A percentile compares a stretch with the other conserved stretches of the same genome.
These are phyloP conservation scores for Durio zibethinus DNA, from an alignment of 345 rosid genomes.

Conservation along the genomic window DNA sequence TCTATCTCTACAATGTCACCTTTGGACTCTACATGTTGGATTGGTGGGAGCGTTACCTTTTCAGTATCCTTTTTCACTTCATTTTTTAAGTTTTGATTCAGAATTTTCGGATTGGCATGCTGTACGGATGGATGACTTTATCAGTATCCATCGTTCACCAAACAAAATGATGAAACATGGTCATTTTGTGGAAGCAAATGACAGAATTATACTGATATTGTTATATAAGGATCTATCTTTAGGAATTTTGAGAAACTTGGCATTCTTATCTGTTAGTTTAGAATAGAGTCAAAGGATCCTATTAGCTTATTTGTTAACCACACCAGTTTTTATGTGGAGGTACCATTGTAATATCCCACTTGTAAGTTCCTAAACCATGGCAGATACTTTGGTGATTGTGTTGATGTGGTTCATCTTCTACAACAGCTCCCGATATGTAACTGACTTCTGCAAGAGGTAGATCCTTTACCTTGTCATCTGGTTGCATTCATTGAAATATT, in stretches of 20 bases:
- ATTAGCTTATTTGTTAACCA: background rate
- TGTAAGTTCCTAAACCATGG: slow-evolving; percentile 41
- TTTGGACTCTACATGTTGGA: slow-evolving; percentile 98
- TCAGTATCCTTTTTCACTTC: slow-evolving; percentile 83
- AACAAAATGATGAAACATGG: background rate
- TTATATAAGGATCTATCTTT: background rate
- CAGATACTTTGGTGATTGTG: slow-evolving; percentile 78
- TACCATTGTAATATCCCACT: slow-evolving; percentile 5
- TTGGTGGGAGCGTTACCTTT: slow-evolving; percentile 98
- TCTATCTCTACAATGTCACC: slow-evolving; percentile 92
- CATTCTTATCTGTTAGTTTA: background rate
- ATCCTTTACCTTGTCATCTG: slow-evolving; percentile 2
- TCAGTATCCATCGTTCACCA: background rate
- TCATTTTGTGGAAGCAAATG: background rate
- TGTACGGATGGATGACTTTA: background rate
- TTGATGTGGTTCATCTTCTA: slow-evolving; percentile 81
- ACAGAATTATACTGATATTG: background rate
- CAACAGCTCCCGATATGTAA: slow-evolving; percentile 65
- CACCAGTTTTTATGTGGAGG: background rate
- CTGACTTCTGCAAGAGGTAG: slow-evolving; percentile 66
- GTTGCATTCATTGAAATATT: slow-evolving; percentile 10
- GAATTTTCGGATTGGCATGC: background rate
- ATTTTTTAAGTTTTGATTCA: slow-evolving; percentile 9
- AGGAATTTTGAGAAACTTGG: background rate
- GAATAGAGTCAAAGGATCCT: background rate